Evolutionary conservation across 345 rosid species (phyloP).

Genomic region (Sisymbrium altissimum): DNA sequence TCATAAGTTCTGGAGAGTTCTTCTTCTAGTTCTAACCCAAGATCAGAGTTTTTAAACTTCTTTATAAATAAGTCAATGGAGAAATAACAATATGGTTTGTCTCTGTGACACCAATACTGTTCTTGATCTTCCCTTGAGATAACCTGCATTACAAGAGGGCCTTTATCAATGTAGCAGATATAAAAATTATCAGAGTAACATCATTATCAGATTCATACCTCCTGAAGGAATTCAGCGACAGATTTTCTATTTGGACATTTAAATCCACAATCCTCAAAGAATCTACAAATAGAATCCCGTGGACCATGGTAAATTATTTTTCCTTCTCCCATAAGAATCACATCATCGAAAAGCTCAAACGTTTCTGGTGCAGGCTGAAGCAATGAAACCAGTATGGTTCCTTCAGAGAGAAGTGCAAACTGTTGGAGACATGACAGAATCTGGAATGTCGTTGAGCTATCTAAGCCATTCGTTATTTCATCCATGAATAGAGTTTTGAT

Average conservation of each 20-base stretch:
- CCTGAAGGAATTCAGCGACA: constrained; percentile 85
- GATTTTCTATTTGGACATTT: constrained; percentile 79
- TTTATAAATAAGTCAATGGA: constrained; percentile 35
- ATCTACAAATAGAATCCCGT: constrained; percentile 55
- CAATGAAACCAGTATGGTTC: constrained; percentile 74
- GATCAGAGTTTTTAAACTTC: constrained; percentile 29
- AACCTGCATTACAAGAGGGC: constrained; percentile 27
- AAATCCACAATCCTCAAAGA: constrained; percentile 65
- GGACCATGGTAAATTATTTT: constrained; percentile 79
- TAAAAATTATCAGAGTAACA: background rate
- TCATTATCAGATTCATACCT: constrained; percentile 38
- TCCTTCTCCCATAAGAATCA: constrained; percentile 79
- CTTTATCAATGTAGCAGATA: background rate
- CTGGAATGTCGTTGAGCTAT: constrained; percentile 78
- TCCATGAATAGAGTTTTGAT: constrained; percentile 81
- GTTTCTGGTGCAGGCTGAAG: constrained; percentile 89
- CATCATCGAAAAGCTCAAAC: constrained; percentile 65
- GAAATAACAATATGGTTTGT: constrained; percentile 35
- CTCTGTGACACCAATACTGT: constrained; percentile 40
- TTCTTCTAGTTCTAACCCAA: constrained; percentile 31
- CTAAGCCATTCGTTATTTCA: constrained; percentile 82
- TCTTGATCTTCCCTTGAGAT: constrained; percentile 50
- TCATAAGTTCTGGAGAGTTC: constrained; percentile 34
- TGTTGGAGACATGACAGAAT: constrained; percentile 71
- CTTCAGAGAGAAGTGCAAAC: constrained; percentile 52